Evolutionary conservation across 2,329 filamentous ascomycete genomes (phyloP).

Genomic region (Diaporthe humulicola): DNA sequence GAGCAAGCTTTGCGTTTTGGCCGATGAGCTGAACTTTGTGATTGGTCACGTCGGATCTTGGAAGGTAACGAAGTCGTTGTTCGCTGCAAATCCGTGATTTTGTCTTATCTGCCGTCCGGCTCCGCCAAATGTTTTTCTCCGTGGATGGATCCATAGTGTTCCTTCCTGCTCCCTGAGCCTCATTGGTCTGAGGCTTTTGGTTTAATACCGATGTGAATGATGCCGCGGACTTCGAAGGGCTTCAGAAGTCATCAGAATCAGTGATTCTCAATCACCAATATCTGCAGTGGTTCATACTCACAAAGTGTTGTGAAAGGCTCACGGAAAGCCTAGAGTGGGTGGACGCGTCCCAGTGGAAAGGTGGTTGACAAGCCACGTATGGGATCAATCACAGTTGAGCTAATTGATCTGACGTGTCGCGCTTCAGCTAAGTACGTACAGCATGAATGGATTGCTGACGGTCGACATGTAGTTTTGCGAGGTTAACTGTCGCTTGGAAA

Average conservation of each 20-base stretch:
- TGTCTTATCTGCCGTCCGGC: not conserved
- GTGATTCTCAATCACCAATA: not conserved
- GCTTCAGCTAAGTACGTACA: not conserved
- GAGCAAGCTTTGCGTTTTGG: not conserved
- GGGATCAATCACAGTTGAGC: not conserved
- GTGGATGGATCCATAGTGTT: not conserved
- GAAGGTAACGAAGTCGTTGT: not conserved
- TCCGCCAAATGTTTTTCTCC: not conserved
- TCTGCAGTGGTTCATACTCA: not conserved
- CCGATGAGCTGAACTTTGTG: not conserved
- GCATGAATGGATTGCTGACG: rapidly evolving
- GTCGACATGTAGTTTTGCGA: not conserved
- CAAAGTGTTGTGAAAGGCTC: not conserved
- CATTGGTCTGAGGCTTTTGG: not conserved
- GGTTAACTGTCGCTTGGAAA: not conserved
- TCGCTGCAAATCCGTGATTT: not conserved
- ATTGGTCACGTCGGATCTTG: not conserved
- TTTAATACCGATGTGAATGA: not conserved
- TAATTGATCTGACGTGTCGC: not conserved
- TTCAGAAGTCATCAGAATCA: not conserved
- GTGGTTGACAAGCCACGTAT: not conserved
- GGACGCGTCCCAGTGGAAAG: not conserved
- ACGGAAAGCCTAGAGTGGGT: not conserved
- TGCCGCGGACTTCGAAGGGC: too few relatives aligned
- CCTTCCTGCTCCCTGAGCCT: not conserved